Base-by-base conservation (phyloP, 2,329 filamentous ascomycete species). In the Calonectria multiphialidica region DNA sequence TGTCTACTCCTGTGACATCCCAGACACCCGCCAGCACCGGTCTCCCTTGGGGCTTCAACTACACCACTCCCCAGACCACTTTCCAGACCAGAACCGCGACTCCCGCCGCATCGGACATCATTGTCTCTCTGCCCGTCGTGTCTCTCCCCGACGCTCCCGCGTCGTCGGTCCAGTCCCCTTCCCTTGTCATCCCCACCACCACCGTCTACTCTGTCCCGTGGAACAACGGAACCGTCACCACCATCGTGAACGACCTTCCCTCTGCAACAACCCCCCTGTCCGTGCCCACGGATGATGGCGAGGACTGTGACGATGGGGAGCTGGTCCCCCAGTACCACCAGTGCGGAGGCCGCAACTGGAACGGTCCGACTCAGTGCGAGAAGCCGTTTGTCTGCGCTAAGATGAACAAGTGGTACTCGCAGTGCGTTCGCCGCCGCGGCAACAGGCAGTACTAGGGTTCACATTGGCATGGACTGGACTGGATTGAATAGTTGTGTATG, bases 341-440 rank as follows among this genome's bases (percentile, higher is more conserved):
- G 68, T 78, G 76, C 16, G 76, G 76, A 1, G 76, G 76, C 12
- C 66, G 67, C 2, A 74, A 72, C 74, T 77, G 72, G 66, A 35
- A 61, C 18, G 76, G 76, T 1, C 37, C 76, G 15, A 78, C 76
- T 1, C n/a, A 72, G 70, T 78, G 76, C 13, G 76, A 78, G 74
- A 66, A 66, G 59, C 67, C 75, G 6, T 78, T 53, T 59, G 63
- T 63, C 57, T 78, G 76, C 45, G 45, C 72, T 4, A 63, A 64
- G 66, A 57, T 68, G 25, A 78, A 78, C 57, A 68, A 76, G 44
- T 78, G 66, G 42, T 78, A 78, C 68, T 73, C 61, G 35, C 76
- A 78, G 72, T 78, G 76, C 15, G 45, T 78, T 16, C 70, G 74
- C 49, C 9, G 23, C 37, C n/a, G 16, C 37, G 40, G 40, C n/a